phyloP scores from a whole-genome alignment of 768 basidiomycete species.

The Mycena olivaceomarginata region DNA sequence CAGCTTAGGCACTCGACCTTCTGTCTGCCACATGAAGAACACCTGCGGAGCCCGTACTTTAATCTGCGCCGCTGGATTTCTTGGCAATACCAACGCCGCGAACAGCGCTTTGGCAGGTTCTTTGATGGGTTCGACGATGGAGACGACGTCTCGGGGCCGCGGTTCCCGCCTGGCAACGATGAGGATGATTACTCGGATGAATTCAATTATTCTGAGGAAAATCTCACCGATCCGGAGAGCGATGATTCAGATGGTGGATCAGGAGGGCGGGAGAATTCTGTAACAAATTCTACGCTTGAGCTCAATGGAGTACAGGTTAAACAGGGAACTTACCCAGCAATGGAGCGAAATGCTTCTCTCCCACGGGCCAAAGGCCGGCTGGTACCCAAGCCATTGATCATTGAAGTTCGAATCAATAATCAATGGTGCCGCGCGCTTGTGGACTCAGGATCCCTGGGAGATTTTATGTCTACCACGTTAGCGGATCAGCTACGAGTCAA shows the following conservation, averaged over 20 bases:
- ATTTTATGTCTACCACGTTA: conserved; percentile 59
- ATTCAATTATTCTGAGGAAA: background rate
- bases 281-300: background rate
- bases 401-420: conserved; percentile 54
- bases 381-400: conserved; percentile 10
- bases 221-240: background rate
- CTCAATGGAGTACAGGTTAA: background rate
- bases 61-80: background rate
- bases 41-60: background rate
- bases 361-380: background rate
- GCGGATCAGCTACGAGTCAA: conserved; percentile 58
- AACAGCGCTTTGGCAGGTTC: background rate
- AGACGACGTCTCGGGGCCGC: background rate
- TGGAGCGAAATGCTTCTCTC: background rate
- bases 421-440: conserved; percentile 55
- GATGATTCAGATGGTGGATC: background rate
- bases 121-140: background rate
- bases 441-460: conserved; percentile 45
- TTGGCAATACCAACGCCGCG: background rate
- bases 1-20: background rate
- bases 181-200: conserved; percentile 4
- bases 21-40: background rate
- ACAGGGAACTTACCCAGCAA: background rate
- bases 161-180: background rate
- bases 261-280: conserved; percentile 1